Evolutionary conservation across 345 rosid genomes (phyloP).

Genomic region (Eucalyptus guilfoylei): DNA sequence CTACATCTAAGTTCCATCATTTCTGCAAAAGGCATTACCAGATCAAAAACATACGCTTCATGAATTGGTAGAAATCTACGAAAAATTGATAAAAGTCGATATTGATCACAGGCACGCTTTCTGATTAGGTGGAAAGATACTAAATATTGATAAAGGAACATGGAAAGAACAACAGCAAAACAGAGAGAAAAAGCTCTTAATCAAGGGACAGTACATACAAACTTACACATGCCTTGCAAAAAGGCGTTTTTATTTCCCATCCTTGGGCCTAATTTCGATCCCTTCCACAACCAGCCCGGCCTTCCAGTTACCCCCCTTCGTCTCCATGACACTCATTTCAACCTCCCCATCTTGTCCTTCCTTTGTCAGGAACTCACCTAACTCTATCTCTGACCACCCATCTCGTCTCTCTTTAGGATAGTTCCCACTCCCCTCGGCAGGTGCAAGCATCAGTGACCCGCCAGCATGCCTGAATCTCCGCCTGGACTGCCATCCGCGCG

Average conservation of each 20-base stretch:
- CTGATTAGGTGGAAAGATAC: not conserved
- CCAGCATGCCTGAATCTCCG: not conserved
- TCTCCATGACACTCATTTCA: constrained; percentile 1
- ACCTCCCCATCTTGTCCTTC: constrained; percentile 1
- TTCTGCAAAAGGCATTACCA: not conserved
- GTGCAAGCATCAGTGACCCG: not conserved
- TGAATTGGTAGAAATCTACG: too few species aligned
- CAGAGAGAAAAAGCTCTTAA: not conserved
- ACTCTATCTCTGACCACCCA: constrained; percentile 13
- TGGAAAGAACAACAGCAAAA: not conserved
- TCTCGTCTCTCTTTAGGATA: not conserved
- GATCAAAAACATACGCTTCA: too few species aligned
- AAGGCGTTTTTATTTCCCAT: not conserved
- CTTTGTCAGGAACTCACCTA: constrained; percentile 6
- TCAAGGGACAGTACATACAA: not conserved
- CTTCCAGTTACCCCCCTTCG: not conserved
- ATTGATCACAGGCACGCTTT: not conserved
- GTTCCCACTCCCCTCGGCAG: not conserved
- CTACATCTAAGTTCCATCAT: not conserved
- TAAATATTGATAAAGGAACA: not conserved
- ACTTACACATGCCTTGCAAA: not conserved
- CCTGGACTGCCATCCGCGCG: not conserved
- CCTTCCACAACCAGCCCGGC: not conserved
- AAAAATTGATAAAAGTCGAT: not conserved
- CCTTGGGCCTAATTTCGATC: not conserved